Evolutionary conservation across 2,329 filamentous ascomycete genomes (phyloP).

Genomic region (Penicillium sp.): DNA sequence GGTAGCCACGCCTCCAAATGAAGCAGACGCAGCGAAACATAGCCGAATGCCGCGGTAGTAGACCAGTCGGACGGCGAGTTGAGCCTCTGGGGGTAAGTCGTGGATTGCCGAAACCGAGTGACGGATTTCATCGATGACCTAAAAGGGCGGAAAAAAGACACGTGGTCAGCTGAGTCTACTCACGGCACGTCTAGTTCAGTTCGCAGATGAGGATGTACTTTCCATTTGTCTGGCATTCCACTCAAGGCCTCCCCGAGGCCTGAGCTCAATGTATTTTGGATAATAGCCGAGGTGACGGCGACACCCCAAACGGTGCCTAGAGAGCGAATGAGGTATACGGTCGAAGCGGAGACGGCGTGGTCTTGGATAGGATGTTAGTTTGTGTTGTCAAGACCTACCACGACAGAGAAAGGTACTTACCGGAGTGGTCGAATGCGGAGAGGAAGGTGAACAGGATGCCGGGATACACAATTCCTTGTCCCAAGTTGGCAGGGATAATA

Average conservation of each 20-base stretch:
- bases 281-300: conserved; percentile 65
- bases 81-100: conserved; percentile 62
- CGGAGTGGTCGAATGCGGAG: conserved; percentile 66
- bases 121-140: conserved; percentile 67
- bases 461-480: conserved; percentile 56
- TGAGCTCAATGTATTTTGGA: conserved; percentile 66
- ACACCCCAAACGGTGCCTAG: conserved; percentile 70
- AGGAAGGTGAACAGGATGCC: conserved; percentile 65
- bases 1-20: conserved; percentile 58
- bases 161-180: conserved; percentile 35
- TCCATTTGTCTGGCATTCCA: conserved; percentile 63
- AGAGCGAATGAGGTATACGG: conserved; percentile 68
- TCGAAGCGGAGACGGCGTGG: conserved; percentile 67
- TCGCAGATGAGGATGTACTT: conserved; percentile 52
- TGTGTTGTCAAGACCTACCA: too few relatives aligned
- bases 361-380: conserved; percentile 47
- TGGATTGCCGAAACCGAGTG: conserved; percentile 65
- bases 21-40: conserved; percentile 63
- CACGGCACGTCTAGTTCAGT: not conserved
- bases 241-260: conserved; percentile 61
- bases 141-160: conserved; percentile 22
- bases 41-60: conserved; percentile 66
- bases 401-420: conserved; percentile 45
- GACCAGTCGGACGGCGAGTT: conserved; percentile 62
- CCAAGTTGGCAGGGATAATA: conserved; percentile 54